Base-by-base conservation (phyloP, 2,329 filamentous ascomycete species). In the Dactylellina haptotyla region DNA sequence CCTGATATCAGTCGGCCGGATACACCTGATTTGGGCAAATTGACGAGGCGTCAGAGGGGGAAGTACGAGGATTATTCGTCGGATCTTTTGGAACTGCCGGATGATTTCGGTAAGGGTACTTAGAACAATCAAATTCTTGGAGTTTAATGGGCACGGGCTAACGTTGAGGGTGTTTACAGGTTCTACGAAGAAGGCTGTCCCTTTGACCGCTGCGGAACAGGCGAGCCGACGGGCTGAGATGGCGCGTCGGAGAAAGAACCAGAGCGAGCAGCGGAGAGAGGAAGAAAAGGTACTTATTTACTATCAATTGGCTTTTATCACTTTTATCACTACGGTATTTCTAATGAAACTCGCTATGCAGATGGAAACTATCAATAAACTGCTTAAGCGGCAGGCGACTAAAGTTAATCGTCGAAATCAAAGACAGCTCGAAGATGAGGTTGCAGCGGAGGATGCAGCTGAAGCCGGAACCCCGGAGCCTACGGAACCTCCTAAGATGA, bases 361-460 rank as follows among this genome's bases (percentile, higher is more conserved):
- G 90, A 91, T 92, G 86, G 91, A 94, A 83, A 95, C 91, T 0
- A 94, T 95, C 85, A 93, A 95, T 83, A 93, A 93, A 78, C 87
- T 95, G 1, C 87, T 95, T 58, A 93, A 93, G 81, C 93, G 93
- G 79, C 91, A 93, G 80, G 90, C 91, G 0, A 89, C 91, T 23
- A 93, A 94, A 81, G 87, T 87, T 65, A 89, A 86, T 66, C 23
- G 75, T 32, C 37, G 75, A 69, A 51, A 74, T 51, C 76, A 83
- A 84, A 75, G 86, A 85, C 76, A 84, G 80, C 28, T 69, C 3
- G 64, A 66, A 30, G 70, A 75, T 16, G 64, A 67, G 30, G 84
- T 79, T 46, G 81, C 75, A 61, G 79, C 77, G 66, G 82, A 76
- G 58, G 62, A 82, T 81, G 51, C 76, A 80, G 71, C 54, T 2